Conservation (phyloP, 2,329 filamentous ascomycete species). For the Diaporthe vaccinii region DNA sequence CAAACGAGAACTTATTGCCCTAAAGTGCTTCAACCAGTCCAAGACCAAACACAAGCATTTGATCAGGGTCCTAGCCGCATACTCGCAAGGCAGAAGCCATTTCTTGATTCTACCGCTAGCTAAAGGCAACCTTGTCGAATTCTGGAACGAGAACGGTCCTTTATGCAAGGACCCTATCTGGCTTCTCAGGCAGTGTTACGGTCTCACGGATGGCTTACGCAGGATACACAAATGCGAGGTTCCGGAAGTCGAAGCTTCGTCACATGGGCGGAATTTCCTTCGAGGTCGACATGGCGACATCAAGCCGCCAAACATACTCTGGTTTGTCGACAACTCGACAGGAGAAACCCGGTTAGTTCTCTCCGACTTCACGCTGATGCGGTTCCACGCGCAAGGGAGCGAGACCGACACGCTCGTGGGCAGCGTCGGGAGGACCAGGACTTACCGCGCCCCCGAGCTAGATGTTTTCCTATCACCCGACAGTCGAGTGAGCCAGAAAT, state of each 20-base stretch:
- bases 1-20: neutral
- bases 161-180: neutral
- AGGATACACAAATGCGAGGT: neutral
- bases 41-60: neutral
- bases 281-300: neutral
- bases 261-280: neutral
- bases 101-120: neutral
- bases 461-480: neutral
- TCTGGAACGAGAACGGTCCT: neutral
- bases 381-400: neutral
- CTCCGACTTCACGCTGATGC: conserved; percentile 16
- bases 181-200: neutral
- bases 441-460: neutral
- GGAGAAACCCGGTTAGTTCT: neutral
- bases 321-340: neutral
- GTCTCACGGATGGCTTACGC: neutral
- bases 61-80: neutral
- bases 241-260: too few species aligned
- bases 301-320: conserved; percentile 9
- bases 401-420: neutral
- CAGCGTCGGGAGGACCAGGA: neutral
- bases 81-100: neutral
- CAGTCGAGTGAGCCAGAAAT: neutral
- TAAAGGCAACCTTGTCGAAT: neutral
- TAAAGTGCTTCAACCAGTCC: neutral